These are phyloP conservation scores for Chaetomium fimeti DNA, from an alignment of 495 filamentous ascomycete species.

Conservation along the genomic window DNA sequence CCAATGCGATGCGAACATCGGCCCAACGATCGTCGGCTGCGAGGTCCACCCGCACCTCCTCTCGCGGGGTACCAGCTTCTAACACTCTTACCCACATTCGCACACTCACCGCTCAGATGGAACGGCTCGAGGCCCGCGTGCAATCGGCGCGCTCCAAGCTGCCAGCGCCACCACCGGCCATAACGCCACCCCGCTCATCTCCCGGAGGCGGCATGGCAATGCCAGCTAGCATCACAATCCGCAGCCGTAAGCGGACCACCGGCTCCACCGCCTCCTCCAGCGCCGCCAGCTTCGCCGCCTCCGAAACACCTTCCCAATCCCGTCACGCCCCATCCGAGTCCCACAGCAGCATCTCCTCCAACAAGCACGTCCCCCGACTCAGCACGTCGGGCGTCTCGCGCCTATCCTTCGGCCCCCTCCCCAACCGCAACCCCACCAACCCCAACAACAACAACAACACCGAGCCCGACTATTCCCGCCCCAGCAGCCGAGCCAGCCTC, in stretches of 20 bases:
- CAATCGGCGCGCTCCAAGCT: slow-evolving; percentile 92
- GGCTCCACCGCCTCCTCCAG: slow-evolving; percentile 61
- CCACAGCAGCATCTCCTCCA: slow-evolving; percentile 39
- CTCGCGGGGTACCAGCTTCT: slow-evolving; percentile 65
- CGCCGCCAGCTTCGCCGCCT: slow-evolving; percentile 43
- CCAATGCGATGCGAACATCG: slow-evolving; percentile 37
- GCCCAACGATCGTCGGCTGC: slow-evolving; percentile 35
- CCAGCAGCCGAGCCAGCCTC: slow-evolving; percentile 61
- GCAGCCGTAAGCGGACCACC: slow-evolving; percentile 66
- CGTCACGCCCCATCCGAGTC: slow-evolving; percentile 35
- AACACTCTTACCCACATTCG: slow-evolving; percentile 91
- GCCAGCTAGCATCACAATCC: slow-evolving; percentile 73
- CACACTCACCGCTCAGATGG: slow-evolving; percentile 92
- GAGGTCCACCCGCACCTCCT: slow-evolving; percentile 24
- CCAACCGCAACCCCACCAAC: slow-evolving; percentile 44
- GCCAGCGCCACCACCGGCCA: slow-evolving; percentile 58
- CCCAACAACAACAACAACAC: slow-evolving; percentile 2
- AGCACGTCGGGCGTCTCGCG: slow-evolving; percentile 55
- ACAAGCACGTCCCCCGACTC: slow-evolving; percentile 52
- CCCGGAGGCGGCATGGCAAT: slow-evolving; percentile 63
- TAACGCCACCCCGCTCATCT: slow-evolving; percentile 77
- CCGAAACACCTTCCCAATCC: slow-evolving; percentile 38
- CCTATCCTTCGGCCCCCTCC: slow-evolving; percentile 54
- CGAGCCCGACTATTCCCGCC: slow-evolving; percentile 48
- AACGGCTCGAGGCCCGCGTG: slow-evolving; percentile 86